These are phyloP conservation scores for Fusarium austroafricanum DNA, from an alignment of 2,329 filamentous ascomycete genomes.

Conservation along the genomic window DNA sequence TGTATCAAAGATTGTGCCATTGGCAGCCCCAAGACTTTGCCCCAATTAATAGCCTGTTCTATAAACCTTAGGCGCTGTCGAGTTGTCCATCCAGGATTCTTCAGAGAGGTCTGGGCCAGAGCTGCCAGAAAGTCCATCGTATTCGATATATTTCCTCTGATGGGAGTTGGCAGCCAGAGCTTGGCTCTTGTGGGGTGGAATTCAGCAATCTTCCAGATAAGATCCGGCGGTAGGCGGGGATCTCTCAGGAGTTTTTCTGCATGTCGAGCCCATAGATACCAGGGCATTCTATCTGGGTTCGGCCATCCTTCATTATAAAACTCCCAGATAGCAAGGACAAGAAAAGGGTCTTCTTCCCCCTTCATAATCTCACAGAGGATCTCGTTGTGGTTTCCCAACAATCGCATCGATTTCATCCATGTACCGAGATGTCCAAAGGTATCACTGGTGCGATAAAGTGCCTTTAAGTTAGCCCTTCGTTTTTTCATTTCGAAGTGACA, in stretches of 20 bases:
- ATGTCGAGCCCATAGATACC: constrained; percentile 51
- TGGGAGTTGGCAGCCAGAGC: background rate
- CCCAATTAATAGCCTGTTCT: constrained; percentile 45
- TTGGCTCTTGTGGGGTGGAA: constrained; percentile 20
- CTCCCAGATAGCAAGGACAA: constrained; percentile 24
- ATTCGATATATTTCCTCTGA: constrained; percentile 8
- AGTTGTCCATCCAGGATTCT: constrained; percentile 45
- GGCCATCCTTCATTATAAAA: constrained; percentile 13
- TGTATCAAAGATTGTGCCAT: constrained; percentile 46
- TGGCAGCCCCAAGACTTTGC: constrained; percentile 34
- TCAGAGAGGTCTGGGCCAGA: constrained; percentile 49
- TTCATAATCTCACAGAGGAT: constrained; percentile 12
- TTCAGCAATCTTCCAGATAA: constrained; percentile 48
- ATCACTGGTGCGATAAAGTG: constrained; percentile 9
- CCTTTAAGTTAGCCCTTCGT: constrained; percentile 12
- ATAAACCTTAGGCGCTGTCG: constrained; percentile 49
- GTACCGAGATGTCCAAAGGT: constrained; percentile 18
- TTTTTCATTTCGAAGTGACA: constrained; percentile 4
- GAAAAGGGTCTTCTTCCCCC: background rate
- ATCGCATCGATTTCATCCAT: constrained; percentile 13
- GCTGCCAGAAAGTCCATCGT: constrained; percentile 45
- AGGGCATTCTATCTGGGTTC: constrained; percentile 44
- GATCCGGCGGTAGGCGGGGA: constrained; percentile 32
- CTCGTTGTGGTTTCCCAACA: constrained; percentile 1
- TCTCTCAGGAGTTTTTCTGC: constrained; percentile 51